Conservation (phyloP, 2,329 filamentous ascomycete species). For the Dothidotthia symphoricarpi region DNA sequence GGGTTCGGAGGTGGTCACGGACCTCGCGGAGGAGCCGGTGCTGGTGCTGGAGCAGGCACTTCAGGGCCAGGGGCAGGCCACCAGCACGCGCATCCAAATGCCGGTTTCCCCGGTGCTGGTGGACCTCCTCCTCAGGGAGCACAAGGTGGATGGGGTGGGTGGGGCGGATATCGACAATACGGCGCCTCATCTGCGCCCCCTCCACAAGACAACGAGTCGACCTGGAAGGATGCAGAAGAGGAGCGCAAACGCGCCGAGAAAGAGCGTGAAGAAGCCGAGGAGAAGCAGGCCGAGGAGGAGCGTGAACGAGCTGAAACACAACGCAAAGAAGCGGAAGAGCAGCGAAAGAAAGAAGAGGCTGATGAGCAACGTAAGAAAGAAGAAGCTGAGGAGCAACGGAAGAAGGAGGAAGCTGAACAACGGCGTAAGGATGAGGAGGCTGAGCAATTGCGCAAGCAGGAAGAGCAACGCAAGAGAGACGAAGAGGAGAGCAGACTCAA, state of each 20-base stretch:
- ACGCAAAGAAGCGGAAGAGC: conserved; percentile 39
- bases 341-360: conserved; percentile 51
- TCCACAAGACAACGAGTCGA: conserved; percentile 30
- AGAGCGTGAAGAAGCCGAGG: conserved; percentile 50
- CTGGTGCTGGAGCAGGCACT: conserved; percentile 31
- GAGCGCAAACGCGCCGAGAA: conserved; percentile 63
- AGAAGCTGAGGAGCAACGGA: conserved; percentile 36
- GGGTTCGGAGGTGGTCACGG: conserved; percentile 28
- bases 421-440: conserved; percentile 37
- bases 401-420: conserved; percentile 27
- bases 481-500: conserved; percentile 44
- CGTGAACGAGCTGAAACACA: conserved; percentile 38
- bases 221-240: conserved; percentile 41
- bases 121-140: conserved; percentile 31
- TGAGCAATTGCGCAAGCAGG: conserved; percentile 40
- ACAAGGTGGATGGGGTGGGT: conserved; percentile 22
- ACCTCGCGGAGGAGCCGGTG: conserved; percentile 35
- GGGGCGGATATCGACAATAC: conserved; percentile 32
- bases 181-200: conserved; percentile 28
- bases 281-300: conserved; percentile 32
- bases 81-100: conserved; percentile 33
- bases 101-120: conserved; percentile 34
- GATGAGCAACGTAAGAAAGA: conserved; percentile 52
- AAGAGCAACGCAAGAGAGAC: conserved; percentile 45
- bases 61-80: conserved; percentile 24